Base-by-base conservation (phyloP, 1,284 basidiomycete species). In the Cryptococcus deneoformans region DNA sequence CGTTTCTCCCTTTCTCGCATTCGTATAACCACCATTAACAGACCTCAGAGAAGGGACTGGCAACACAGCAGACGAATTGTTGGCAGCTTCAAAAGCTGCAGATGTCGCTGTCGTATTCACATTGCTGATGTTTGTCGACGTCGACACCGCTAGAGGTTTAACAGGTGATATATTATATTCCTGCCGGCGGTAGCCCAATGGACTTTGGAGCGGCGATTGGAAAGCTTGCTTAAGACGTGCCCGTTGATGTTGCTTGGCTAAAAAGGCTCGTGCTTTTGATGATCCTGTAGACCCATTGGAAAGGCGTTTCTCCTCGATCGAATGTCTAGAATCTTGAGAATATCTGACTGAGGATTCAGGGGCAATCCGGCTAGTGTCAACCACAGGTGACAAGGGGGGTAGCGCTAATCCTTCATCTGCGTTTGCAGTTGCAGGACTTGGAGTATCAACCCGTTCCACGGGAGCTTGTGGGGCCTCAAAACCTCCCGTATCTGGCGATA, bases 161-260 rank as follows among this genome's bases (percentile, higher is more conserved):
- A 29, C 29, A 29, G 29, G 29, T 5, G 50, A n/a, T 36, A 12
- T 40, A 11, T n/a, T 39, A 38, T 8, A 7, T 7, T 20, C 39
- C 5, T 36, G 37, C 10, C 20, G 35, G 8, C 50, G 50, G 51
- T 50, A 46, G n/a, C 35, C 35, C 14, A 37, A 20, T 24, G 64
- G 60, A n/a, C 62, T 62, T 42, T 60, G 52, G 2, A 54, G 35
- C 24, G 71, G 71, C n/a, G 67, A 61, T 43, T 70, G 64, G 57
- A 76, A 76, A 5, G 73, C 73, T 16, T 68, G 58, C 39, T 65
- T 59, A 1, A 70, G 74, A 29, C 61, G 54, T 1, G 68, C 67
- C 2, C 65, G 60, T 20, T 70, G 72, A 47, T 75, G 74, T 53
- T 75, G 73, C 50, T 68, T 67, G 1, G 68, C 73, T 4, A 75